These are phyloP conservation scores for Mantamonas sphyraenae DNA, from an alignment of 78 protist species.

Conservation along the genomic window DNA sequence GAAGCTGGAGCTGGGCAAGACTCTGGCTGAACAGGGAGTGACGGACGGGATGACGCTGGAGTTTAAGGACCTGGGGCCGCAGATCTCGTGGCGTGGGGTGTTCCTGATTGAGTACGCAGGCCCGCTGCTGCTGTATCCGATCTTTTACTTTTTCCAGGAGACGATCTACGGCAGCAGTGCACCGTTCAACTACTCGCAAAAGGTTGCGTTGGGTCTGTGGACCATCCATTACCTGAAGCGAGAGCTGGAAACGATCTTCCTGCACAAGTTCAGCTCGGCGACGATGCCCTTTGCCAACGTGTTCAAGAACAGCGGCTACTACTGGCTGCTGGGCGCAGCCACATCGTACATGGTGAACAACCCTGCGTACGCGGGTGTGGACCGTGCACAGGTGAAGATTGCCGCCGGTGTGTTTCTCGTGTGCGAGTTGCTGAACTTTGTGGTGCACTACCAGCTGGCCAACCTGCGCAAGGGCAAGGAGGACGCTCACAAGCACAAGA, in stretches of 20 bases:
- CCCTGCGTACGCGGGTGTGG: slow-evolving; percentile 18
- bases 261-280: slow-evolving; percentile 17
- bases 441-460: slow-evolving; percentile 15
- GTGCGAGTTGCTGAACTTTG: slow-evolving; percentile 7
- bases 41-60: no score
- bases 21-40: no score
- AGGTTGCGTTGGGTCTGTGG: slow-evolving; percentile 5
- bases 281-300: slow-evolving; percentile 33
- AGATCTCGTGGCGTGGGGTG: slow-evolving; percentile 25
- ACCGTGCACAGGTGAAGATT: background rate
- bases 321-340: slow-evolving; percentile 15
- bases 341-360: slow-evolving; percentile 18
- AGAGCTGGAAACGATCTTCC: slow-evolving; percentile 24
- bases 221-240: slow-evolving; percentile 20
- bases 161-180: background rate
- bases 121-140: slow-evolving; percentile 14
- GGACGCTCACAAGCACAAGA: background rate
- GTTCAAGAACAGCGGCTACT: slow-evolving; percentile 29
- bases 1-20: no score
- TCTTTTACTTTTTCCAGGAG: slow-evolving; percentile 1
- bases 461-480: background rate
- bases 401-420: background rate
- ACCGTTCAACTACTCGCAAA: background rate
- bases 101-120: slow-evolving; percentile 34
- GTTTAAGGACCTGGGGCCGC: slow-evolving; percentile 37